Percentiles rank a stretch among this genome's conserved stretches.
Evolutionary conservation across 2,329 filamentous ascomycete genomes (phyloP).

Genomic region (Juglanconis oblonga): DNA sequence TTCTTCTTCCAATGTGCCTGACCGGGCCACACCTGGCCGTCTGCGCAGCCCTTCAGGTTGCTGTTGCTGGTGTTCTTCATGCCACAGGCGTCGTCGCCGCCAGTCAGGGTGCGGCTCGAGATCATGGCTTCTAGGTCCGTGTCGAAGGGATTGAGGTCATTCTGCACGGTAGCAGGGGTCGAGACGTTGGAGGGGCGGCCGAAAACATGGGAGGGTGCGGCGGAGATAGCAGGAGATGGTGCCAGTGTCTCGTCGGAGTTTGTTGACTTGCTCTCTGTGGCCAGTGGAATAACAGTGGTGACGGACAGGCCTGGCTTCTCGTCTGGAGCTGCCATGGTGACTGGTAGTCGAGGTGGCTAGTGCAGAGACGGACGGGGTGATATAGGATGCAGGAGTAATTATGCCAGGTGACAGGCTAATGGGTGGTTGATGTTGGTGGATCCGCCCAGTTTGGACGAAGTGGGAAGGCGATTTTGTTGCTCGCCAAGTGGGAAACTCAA

Average conservation of each 20-base stretch:
- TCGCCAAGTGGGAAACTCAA: too few relatives aligned
- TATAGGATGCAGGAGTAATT: neutral
- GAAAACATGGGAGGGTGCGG: neutral
- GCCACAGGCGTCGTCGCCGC: constrained; percentile 28
- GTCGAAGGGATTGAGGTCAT: constrained; percentile 49
- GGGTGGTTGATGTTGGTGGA: too few relatives aligned
- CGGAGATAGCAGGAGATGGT: neutral
- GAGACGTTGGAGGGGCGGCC: constrained; percentile 34
- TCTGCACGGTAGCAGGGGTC: constrained; percentile 41
- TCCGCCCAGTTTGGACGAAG: too few relatives aligned
- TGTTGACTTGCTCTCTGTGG: neutral
- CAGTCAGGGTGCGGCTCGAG: constrained; percentile 23
- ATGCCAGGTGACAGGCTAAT: neutral
- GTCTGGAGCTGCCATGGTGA: neutral
- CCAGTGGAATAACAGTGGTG: constrained; percentile 1
- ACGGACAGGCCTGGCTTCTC: constrained; percentile 12
- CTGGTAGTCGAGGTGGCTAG: neutral
- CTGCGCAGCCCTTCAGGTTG: constrained; percentile 37
- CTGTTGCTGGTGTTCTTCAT: constrained; percentile 33
- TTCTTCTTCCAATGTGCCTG: constrained; percentile 59
- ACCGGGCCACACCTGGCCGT: constrained; percentile 59
- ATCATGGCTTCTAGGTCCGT: constrained; percentile 56
- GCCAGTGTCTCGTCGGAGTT: constrained; percentile 2
- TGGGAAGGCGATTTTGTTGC: too few relatives aligned
- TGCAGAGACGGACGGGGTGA: neutral